Conservation (phyloP, 2,329 filamentous ascomycete species). For the Talaromyces piceae region DNA sequence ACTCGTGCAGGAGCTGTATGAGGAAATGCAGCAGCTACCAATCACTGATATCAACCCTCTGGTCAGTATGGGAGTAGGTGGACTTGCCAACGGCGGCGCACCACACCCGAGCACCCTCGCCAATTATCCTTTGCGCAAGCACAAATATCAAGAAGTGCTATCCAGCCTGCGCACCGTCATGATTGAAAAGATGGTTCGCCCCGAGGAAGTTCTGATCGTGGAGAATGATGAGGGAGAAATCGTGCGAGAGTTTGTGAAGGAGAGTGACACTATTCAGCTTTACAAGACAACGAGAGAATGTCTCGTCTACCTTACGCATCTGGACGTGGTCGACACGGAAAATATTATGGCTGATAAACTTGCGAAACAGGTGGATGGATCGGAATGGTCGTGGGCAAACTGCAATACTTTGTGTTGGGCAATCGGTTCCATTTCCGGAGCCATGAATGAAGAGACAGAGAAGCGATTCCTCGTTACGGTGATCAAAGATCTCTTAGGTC, state of each 20-base stretch:
- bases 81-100: constrained; percentile 70
- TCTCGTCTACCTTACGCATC: constrained; percentile 90
- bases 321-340: constrained; percentile 96
- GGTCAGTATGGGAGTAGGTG: constrained; percentile 64
- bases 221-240: constrained; percentile 99
- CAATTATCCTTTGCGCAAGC: constrained; percentile 90
- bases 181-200: constrained; percentile 99
- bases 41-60: constrained; percentile 90
- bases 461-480: constrained; percentile 98
- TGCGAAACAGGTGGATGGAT: constrained; percentile 85
- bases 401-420: constrained; percentile 99
- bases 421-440: constrained; percentile 94
- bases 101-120: constrained; percentile 76
- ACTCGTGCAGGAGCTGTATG: constrained; percentile 93
- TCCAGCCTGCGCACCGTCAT: constrained; percentile 94
- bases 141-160: constrained; percentile 92
- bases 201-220: constrained; percentile 97
- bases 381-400: constrained; percentile 99
- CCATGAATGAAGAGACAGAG: constrained; percentile 99
- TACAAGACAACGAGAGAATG: constrained; percentile 99
- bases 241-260: constrained; percentile 97
- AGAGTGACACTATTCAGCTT: constrained; percentile 96
- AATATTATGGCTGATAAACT: constrained; percentile 99
- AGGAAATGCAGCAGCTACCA: constrained; percentile 96
- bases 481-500: constrained; percentile 91